Percentiles rank a stretch among this genome's conserved stretches.
phyloP scores from a whole-genome alignment of 192 early-diverging fungal genomes.

The Neocallimastix lanati region DNA sequence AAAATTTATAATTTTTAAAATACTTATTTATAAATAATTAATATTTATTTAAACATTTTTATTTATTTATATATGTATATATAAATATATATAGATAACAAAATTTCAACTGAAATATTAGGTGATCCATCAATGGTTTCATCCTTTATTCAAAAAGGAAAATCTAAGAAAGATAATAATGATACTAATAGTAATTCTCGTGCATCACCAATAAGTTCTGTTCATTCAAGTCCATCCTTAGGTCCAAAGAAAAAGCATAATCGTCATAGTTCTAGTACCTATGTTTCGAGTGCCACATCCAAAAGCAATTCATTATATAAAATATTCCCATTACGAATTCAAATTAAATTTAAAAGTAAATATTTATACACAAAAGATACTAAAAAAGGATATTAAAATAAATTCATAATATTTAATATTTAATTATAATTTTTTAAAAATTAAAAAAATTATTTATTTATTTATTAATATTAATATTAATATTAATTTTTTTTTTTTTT shows the following conservation, averaged over 20 bases:
- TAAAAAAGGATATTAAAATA: too few relatives aligned
- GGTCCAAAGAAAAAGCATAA: neutral
- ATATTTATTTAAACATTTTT: too few relatives aligned
- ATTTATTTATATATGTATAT: too few relatives aligned
- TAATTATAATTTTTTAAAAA: too few relatives aligned
- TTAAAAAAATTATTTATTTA: too few relatives aligned
- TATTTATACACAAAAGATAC: too few relatives aligned
- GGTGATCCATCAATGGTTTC: neutral
- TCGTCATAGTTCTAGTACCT: neutral
- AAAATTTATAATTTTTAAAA: too few relatives aligned
- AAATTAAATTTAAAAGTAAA: neutral
- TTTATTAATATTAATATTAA: too few relatives aligned
- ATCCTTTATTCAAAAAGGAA: neutral
- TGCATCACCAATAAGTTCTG: neutral
- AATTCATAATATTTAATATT: too few relatives aligned
- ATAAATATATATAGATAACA: neutral
- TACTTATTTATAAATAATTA: too few relatives aligned
- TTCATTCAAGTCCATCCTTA: neutral
- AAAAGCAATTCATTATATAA: neutral
- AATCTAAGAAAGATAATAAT: neutral
- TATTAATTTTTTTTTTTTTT: too few relatives aligned
- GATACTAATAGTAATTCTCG: neutral
- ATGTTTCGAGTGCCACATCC: neutral
- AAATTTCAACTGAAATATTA: neutral
- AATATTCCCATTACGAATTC: neutral